Conservation (phyloP, 345 rosid genomes). For the Firmiana major region DNA sequence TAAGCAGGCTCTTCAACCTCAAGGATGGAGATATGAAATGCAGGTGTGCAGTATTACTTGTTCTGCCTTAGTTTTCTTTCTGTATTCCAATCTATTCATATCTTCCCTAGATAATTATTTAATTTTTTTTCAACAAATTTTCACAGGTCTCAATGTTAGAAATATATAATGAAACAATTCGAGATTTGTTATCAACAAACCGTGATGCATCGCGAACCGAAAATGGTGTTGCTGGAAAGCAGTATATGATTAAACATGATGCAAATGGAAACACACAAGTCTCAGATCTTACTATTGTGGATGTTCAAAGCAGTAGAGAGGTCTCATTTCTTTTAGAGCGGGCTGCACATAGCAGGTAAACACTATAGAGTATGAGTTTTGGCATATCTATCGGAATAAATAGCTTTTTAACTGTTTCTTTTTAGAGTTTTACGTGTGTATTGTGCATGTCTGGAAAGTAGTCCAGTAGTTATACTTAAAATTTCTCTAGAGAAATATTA, state of each 20-base stretch:
- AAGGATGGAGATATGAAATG: constrained; percentile 97
- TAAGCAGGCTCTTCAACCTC: constrained; percentile 73
- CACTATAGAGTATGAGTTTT: neutral
- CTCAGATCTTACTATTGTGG: constrained; percentile 72
- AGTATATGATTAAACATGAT: constrained; percentile 68
- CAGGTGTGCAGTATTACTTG: constrained; percentile 44
- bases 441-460: neutral
- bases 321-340: constrained; percentile 72
- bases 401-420: neutral
- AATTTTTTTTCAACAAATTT: neutral
- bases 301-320: constrained; percentile 61
- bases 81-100: neutral
- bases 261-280: constrained; percentile 80
- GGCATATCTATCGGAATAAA: neutral
- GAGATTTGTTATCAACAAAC: constrained; percentile 74
- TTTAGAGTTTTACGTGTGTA: neutral
- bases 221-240: constrained; percentile 46
- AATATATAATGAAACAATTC: constrained; percentile 87
- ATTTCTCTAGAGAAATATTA: neutral
- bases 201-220: constrained; percentile 34
- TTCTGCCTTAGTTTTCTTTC: neutral
- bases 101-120: neutral
- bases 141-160: constrained; percentile 93
- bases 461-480: neutral
- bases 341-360: constrained; percentile 83